These are phyloP conservation scores for Amborella trichopoda DNA, from an alignment of 164 flowering plant species.

Conservation along the genomic window DNA sequence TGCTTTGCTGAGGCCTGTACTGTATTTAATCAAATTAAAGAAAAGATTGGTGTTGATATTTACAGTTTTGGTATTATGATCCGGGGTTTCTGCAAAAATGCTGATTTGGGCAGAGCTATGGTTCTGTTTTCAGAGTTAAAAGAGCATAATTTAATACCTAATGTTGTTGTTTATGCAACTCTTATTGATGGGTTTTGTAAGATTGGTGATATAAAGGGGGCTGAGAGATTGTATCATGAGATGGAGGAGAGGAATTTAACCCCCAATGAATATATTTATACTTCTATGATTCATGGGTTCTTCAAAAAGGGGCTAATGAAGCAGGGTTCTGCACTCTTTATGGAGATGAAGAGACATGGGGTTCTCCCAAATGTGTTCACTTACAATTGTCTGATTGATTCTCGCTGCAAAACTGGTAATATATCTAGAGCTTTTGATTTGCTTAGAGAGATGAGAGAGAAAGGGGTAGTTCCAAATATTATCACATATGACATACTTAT, in stretches of 20 bases:
- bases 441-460: conserved; percentile 59
- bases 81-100: conserved; percentile 44
- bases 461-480: conserved; percentile 37
- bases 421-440: conserved; percentile 25
- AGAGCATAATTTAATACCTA: conserved; percentile 29
- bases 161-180: conserved; percentile 51
- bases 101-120: conserved; percentile 38
- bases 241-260: conserved; percentile 47
- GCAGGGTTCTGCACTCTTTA: conserved; percentile 52
- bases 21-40: conserved; percentile 22
- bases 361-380: conserved; percentile 42
- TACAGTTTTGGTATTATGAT: conserved; percentile 62
- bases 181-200: conserved; percentile 74
- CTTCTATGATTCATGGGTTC: conserved; percentile 53
- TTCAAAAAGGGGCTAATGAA: conserved; percentile 44
- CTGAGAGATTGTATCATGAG: conserved; percentile 31
- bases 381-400: conserved; percentile 40
- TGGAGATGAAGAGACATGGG: conserved; percentile 51
- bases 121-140: conserved; percentile 26
- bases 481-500: conserved; percentile 58
- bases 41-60: conserved; percentile 23
- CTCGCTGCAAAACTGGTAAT: conserved; percentile 32
- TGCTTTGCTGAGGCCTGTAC: conserved; percentile 29
- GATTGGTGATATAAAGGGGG: conserved; percentile 32
- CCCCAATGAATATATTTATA: conserved; percentile 54